A percentile compares a stretch with the other conserved stretches of the same genome.
phyloP scores from a whole-genome alignment of 495 filamentous ascomycete genomes.

The Oleoguttula mirabilis region DNA sequence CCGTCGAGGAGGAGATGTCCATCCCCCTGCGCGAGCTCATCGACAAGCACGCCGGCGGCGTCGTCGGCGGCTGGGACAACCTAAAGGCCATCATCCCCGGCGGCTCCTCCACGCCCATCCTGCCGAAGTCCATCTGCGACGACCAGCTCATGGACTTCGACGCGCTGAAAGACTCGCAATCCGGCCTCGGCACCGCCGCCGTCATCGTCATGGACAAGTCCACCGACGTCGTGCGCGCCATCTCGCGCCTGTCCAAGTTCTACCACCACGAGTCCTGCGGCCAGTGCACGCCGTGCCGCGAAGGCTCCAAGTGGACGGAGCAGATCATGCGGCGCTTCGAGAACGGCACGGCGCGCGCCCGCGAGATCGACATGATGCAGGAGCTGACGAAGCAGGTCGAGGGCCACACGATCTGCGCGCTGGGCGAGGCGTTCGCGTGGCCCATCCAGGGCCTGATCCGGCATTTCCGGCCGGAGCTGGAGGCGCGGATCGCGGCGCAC shows the following conservation, averaged over 20 bases:
- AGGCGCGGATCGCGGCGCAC: constrained; percentile 72
- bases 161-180: constrained; percentile 92
- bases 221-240: constrained; percentile 86
- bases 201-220: constrained; percentile 99
- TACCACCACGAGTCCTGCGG: constrained; percentile 98
- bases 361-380: constrained; percentile 99
- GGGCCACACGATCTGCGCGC: constrained; percentile 94
- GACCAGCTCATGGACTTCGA: constrained; percentile 99
- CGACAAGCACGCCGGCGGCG: constrained; percentile 93
- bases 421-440: constrained; percentile 98
- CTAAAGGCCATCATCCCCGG: constrained; percentile 88
- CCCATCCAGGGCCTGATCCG: constrained; percentile 94
- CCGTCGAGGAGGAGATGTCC: constrained; percentile 98
- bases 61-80: constrained; percentile 96
- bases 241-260: constrained; percentile 84
- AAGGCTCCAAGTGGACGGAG: constrained; percentile 95
- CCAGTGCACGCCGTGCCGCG: constrained; percentile 95
- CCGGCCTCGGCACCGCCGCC: constrained; percentile 92
- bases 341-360: constrained; percentile 69
- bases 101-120: constrained; percentile 89
- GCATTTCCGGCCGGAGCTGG: constrained; percentile 91
- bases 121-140: constrained; percentile 77
- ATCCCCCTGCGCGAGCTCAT: constrained; percentile 90
- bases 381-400: constrained; percentile 99
- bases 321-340: constrained; percentile 97